Conservation (phyloP, 768 basidiomycete species). For the Austroboletus festivus region DNA sequence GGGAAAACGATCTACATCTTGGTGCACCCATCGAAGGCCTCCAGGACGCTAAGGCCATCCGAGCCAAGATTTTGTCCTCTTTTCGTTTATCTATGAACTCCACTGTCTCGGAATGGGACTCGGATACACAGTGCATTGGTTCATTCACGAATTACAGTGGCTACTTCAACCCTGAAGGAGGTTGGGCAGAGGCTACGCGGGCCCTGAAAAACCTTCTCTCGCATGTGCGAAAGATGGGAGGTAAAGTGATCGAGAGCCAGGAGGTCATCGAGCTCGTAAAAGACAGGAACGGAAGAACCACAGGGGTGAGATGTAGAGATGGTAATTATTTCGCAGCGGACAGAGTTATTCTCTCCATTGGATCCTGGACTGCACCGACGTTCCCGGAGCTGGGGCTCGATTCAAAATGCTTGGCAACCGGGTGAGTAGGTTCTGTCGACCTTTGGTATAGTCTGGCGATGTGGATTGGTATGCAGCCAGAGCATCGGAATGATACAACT, state of each 20-base stretch:
- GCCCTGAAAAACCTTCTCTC: slow-evolving; percentile 55
- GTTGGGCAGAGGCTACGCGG: slow-evolving; percentile 80
- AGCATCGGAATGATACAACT: slow-evolving; percentile 75
- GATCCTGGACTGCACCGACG: slow-evolving; percentile 82
- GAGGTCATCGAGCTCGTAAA: slow-evolving; percentile 50
- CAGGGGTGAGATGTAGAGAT: slow-evolving; percentile 61
- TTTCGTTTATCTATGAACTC: neutral
- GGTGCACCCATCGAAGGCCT: slow-evolving; percentile 48
- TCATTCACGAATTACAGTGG: slow-evolving; percentile 36
- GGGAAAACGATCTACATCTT: slow-evolving; percentile 57
- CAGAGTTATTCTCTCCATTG: slow-evolving; percentile 66
- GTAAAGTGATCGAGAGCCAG: slow-evolving; percentile 55
- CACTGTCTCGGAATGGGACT: neutral
- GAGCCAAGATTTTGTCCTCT: slow-evolving; percentile 16
- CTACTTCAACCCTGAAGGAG: slow-evolving; percentile 73
- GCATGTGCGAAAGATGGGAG: slow-evolving; percentile 58
- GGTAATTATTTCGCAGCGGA: slow-evolving; percentile 55
- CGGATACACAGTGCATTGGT: slow-evolving; percentile 11
- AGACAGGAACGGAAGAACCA: slow-evolving; percentile 37
- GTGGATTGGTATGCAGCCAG: slow-evolving; percentile 49
- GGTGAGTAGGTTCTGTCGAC: slow-evolving; percentile 45
- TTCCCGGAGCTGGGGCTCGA: slow-evolving; percentile 60
- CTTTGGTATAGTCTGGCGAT: neutral
- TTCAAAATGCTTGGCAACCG: slow-evolving; percentile 67
- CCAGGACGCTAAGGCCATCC: slow-evolving; percentile 12